Evolutionary conservation across 257 asterid species (phyloP).

Genomic region (Forsythia viridissima): DNA sequence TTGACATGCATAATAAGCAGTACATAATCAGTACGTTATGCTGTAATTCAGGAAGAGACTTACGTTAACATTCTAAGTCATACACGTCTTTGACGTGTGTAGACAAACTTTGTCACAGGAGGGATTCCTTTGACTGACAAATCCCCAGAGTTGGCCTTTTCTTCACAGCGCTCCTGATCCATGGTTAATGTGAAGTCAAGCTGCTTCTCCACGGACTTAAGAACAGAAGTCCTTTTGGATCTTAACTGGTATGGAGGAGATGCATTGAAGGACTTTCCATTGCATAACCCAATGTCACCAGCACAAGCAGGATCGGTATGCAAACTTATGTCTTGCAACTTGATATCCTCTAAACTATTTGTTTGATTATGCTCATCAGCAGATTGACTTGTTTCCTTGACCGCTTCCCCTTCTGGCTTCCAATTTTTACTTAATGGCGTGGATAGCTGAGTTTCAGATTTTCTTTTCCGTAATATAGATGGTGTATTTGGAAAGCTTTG

Average conservation of each 20-base stretch:
- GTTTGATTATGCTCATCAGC: constrained; percentile 32
- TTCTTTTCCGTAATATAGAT: constrained; percentile 82
- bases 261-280: constrained; percentile 52
- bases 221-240: constrained; percentile 58
- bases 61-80: constrained; percentile 7
- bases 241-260: constrained; percentile 87
- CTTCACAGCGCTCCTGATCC: constrained; percentile 50
- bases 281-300: constrained; percentile 39
- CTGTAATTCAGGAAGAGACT: not conserved
- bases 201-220: constrained; percentile 87
- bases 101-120: constrained; percentile 52
- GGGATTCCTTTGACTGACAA: constrained; percentile 37
- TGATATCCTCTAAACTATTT: constrained; percentile 35
- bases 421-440: not conserved
- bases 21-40: not conserved
- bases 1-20: not conserved
- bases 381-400: constrained; percentile 32
- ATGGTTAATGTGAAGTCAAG: constrained; percentile 57
- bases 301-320: constrained; percentile 31
- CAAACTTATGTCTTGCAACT: constrained; percentile 32
- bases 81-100: constrained; percentile 53
- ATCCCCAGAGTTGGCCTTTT: constrained; percentile 36
- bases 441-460: constrained; percentile 32
- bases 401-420: not conserved
- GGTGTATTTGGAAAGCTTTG: constrained; percentile 84